Base-by-base conservation (phyloP, 2,329 filamentous ascomycete species). In the Cadophora luteo-olivacea region DNA sequence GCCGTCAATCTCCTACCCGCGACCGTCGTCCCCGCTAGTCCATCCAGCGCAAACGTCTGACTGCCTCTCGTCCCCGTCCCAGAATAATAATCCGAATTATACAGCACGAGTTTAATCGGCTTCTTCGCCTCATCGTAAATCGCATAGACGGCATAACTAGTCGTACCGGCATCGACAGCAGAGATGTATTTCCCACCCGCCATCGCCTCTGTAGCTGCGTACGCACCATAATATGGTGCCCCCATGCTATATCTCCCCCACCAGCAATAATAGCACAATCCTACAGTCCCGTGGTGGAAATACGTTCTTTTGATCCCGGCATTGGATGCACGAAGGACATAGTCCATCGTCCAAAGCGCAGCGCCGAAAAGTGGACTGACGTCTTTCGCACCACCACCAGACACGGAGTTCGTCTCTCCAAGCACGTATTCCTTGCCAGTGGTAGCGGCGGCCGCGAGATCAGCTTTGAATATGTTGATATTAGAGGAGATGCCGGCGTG, bases 1-100 rank as follows among this genome's bases (percentile, higher is more conserved):
- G 82, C 82, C 2, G 83, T 77, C 55, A 77, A 69, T n/a, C 76
- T 72, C 69, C 75, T 76, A 8, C 70, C 70, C 51, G 65, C 75
- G 14, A 74, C 65, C 22, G 36, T 64, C 1, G 49, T 33, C 4
- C 24, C 65, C 1, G n/a, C 36, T 19, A 77, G 55, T 3, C 74
- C 73, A 9, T 16, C 66, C 49, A 77, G 54, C 5, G 64, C 64
- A 62, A 78, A 77, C 0, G 41, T 72, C 51, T 71, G 51, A 32
- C 32, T 72, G 0, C 64, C 62, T 54, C 76, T 68, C n/a, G 68
- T 72, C 9, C 72, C 74, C 19, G 45, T 72, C 16, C 70, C 72
- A 32, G 48, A 48, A 49, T 70, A 77, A 52, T 74, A 77, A 38
- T 74, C 75, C 3, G 73, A 74, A 54, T 77, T 78, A 49, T 73